Evolutionary conservation across 1,284 basidiomycete genomes (phyloP).

Genomic region (Pholiota adiposa): DNA sequence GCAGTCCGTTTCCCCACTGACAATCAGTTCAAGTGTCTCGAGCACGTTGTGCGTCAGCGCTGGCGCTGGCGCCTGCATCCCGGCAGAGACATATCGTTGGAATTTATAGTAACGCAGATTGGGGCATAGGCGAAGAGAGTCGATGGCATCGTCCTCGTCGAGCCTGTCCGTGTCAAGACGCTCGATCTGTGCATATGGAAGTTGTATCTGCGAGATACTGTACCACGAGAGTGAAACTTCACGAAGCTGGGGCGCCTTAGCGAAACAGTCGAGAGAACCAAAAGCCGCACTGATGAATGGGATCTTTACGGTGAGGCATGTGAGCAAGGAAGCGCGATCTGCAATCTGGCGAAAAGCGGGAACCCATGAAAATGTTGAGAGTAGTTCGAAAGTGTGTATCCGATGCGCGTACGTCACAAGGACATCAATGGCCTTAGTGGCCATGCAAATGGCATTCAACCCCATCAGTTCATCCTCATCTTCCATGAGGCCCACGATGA

Average conservation of each 20-base stretch:
- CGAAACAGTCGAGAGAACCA: slow-evolving; percentile 18
- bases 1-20: too few relatives aligned
- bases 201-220: slow-evolving; percentile 13
- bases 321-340: slow-evolving; percentile 14
- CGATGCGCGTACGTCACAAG: slow-evolving; percentile 16
- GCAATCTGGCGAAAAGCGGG: slow-evolving; percentile 6
- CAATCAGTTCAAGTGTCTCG: too few relatives aligned
- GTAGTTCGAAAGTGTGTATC: slow-evolving; percentile 23
- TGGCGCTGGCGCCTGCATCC: too few relatives aligned
- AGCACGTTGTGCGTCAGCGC: too few relatives aligned
- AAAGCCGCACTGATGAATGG: too few relatives aligned
- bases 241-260: slow-evolving; percentile 17
- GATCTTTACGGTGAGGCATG: too few relatives aligned
- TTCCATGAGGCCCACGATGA: slow-evolving; percentile 21
- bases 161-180: too few relatives aligned
- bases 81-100: too few relatives aligned
- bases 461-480: slow-evolving; percentile 7
- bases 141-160: too few relatives aligned
- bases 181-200: slow-evolving; percentile 22
- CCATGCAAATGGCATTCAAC: too few relatives aligned
- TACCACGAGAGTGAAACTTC: slow-evolving; percentile 20
- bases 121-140: too few relatives aligned
- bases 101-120: too few relatives aligned
- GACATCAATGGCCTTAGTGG: slow-evolving; percentile 18
- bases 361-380: slow-evolving; percentile 20